Evolutionary conservation across 805 yeast species (phyloP), one percentile per base, ranked within the genome.

Genomic region (Ogataea neopini): DNA sequence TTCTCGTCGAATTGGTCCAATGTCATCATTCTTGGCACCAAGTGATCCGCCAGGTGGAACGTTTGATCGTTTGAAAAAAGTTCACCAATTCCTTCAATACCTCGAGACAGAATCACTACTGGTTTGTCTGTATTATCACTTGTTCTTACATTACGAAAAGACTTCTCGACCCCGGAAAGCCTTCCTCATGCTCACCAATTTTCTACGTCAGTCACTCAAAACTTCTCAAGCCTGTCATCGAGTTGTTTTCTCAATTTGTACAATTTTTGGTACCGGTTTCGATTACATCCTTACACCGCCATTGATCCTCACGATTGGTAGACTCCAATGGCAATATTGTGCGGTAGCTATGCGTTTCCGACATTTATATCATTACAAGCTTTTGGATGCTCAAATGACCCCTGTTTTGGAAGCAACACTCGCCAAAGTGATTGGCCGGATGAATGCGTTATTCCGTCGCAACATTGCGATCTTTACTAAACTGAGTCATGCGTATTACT

Each of bases 251-350:
- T 65, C 68, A 43, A 62, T 68, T 47, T 50, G 58, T 1, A 35
- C 52, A 1, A 69, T 71, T 53, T 76, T 78, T 56, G 80, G 75
- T 1, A 54, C 59, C 1, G 72, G 74, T 0, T 68, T 73, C 2
- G 76, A 70, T 38, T 62, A 69, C 40, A 57, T 72, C 8, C 42
- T 79, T 26, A 76, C 71, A 45, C 80, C 83, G 1, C 18, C 37
- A 1, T n/a, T 59, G 6, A 17, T 58, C 2, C 40, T 28, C 18
- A 19, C 52, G 7, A 14, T 54, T 3, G 45, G 47, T 13, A 45
- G 54, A 13, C 17, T 52, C 1, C 50, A 50, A 20, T 55, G 54
- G 48, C 28, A 41, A 3, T 40, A 41, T 23, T 26, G 40, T 10
- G 14, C 36, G 2, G 4, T 45, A 4, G 15, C 48, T 3, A 6